Evolutionary conservation across 1,284 basidiomycete species (phyloP).

Genomic region (Irpex sp.): DNA sequence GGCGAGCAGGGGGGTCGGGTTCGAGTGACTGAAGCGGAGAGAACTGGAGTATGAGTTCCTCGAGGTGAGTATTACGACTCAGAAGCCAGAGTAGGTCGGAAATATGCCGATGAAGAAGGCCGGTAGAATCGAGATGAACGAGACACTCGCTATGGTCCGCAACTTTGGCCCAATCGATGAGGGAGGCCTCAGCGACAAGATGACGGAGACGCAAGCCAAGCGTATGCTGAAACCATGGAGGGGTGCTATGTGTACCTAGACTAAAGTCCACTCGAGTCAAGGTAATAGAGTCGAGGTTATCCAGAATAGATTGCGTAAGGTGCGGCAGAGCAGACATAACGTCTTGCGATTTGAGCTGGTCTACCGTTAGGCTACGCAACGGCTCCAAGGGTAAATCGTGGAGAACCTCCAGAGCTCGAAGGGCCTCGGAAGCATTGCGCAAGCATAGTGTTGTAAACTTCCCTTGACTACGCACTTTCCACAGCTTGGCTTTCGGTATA

Average conservation of each 20-base stretch:
- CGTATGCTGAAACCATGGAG: constrained; percentile 7
- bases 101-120: constrained; percentile 6
- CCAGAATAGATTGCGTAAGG: constrained; percentile 11
- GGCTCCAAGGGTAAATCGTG: constrained; percentile 26
- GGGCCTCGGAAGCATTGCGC: constrained; percentile 15
- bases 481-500: constrained; percentile 46
- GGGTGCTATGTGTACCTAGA: neutral
- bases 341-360: constrained; percentile 5
- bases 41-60: constrained; percentile 13
- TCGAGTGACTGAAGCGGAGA: neutral
- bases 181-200: constrained; percentile 8
- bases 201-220: constrained; percentile 14
- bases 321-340: constrained; percentile 14
- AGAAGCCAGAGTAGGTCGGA: constrained; percentile 20
- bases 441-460: constrained; percentile 44
- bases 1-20: neutral
- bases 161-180: constrained; percentile 16
- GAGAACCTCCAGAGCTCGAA: constrained; percentile 20
- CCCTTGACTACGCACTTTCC: constrained; percentile 52
- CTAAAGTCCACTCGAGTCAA: neutral
- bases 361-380: constrained; percentile 17
- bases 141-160: constrained; percentile 16
- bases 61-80: constrained; percentile 20
- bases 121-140: constrained; percentile 15
- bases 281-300: neutral